Evolutionary conservation across 2,329 filamentous ascomycete genomes (phyloP), one percentile per base, ranked within the genome.

Genomic region (Cryphonectria carpinicola): DNA sequence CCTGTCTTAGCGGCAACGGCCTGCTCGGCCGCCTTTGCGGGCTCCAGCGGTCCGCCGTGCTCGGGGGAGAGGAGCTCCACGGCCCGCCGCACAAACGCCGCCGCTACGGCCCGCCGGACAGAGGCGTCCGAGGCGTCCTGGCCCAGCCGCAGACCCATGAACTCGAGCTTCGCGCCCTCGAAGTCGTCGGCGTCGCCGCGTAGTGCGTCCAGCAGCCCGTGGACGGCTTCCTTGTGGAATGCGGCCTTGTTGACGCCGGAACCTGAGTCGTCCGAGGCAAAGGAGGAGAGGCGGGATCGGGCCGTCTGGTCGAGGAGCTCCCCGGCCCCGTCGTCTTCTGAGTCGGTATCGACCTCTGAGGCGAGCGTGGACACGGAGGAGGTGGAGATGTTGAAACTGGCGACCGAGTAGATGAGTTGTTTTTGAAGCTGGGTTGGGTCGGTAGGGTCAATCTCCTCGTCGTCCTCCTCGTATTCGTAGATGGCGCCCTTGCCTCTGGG

Each of bases 71-170:
- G 78, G 35, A 97, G 86, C 78, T 94, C 91, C 7, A 90, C 87
- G 62, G 95, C 92, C 70, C 92, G 91, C 76, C 93, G 93, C 76
- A 93, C 92, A 78, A 98, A 95, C 0, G 95, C 93, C 2, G 91
- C 89, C 2, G 93, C 93, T 3, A 98, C 91, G 22, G 96, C 94
- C 46, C 92, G 91, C 61, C 95, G 93, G 77, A 98, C 93, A 80
- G 96, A 92, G 74, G 91, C 88, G 77, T 97, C 95, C 0, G 94
- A 95, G 2, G 96, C 96, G 77, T 98, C 94, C 76, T 93, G 93
- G 68, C 91, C 92, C 80, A 99, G 93, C 14, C 95, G 92, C n/a
- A 98, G 86, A 63, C 94, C 93, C 84, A 95, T 97, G 73, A 99
- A 92, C 79, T 99, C 96, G 46, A 98, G 88, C 79, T 95, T 94